Percentiles rank a stretch among this genome's conserved stretches.
These are phyloP conservation scores for Thyridium curvatum DNA, from an alignment of 2,329 filamentous ascomycete genomes.

Conservation along the genomic window DNA sequence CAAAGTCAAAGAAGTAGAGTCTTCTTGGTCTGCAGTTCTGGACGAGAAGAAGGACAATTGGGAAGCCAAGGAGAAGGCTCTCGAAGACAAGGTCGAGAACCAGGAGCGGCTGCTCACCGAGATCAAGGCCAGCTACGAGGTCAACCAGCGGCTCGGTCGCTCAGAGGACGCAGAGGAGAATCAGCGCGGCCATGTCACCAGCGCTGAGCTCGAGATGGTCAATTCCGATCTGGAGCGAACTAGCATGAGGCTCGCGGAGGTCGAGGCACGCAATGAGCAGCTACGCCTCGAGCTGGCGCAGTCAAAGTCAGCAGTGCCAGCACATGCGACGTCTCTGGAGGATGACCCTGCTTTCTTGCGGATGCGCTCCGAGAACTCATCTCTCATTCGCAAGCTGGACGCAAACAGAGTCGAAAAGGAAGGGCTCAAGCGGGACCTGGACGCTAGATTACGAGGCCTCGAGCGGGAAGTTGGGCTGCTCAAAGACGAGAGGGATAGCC, in stretches of 20 bases:
- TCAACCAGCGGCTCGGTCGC: slow-evolving; percentile 80
- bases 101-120: slow-evolving; percentile 90
- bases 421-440: slow-evolving; percentile 67
- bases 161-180: slow-evolving; percentile 54
- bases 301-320: slow-evolving; percentile 66
- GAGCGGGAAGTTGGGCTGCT: slow-evolving; percentile 73
- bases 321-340: slow-evolving; percentile 61
- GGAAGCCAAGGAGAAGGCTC: slow-evolving; percentile 79
- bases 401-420: slow-evolving; percentile 79
- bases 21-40: slow-evolving; percentile 82
- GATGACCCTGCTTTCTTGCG: slow-evolving; percentile 87
- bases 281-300: slow-evolving; percentile 86
- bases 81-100: slow-evolving; percentile 91
- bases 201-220: slow-evolving; percentile 89
- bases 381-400: slow-evolving; percentile 82
- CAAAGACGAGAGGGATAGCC: slow-evolving; percentile 71
- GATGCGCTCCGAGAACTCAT: slow-evolving; percentile 87
- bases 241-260: slow-evolving; percentile 77
- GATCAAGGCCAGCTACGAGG: slow-evolving; percentile 94
- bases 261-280: slow-evolving; percentile 92
- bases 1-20: slow-evolving; percentile 83
- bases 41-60: slow-evolving; percentile 95
- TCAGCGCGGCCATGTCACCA: slow-evolving; percentile 62
- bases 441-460: slow-evolving; percentile 67
- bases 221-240: slow-evolving; percentile 87